phyloP scores from a whole-genome alignment of 805 yeast genomes.

The Candida quercuum region DNA sequence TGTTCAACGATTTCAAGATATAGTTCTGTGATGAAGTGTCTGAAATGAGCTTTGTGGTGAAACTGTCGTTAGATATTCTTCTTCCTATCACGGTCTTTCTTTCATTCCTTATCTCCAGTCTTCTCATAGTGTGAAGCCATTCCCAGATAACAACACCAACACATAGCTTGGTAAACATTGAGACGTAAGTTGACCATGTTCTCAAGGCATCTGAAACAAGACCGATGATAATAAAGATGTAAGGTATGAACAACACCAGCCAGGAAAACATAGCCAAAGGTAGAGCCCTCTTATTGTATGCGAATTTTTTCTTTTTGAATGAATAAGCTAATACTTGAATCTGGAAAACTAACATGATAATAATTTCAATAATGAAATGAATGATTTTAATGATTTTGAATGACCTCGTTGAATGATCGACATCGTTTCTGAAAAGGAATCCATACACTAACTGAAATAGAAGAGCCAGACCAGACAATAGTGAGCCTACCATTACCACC shows the following conservation, averaged over 20 bases:
- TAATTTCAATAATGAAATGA: slow-evolving; percentile 25
- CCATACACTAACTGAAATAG: slow-evolving; percentile 20
- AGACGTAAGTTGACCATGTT: slow-evolving; percentile 44
- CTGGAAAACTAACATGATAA: slow-evolving; percentile 26
- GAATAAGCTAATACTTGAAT: slow-evolving; percentile 33
- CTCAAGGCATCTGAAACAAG: slow-evolving; percentile 33
- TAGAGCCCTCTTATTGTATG: slow-evolving; percentile 41
- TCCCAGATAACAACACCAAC: slow-evolving; percentile 58
- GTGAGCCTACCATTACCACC: slow-evolving; percentile 27
- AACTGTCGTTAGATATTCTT: slow-evolving; percentile 43
- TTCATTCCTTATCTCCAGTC: slow-evolving; percentile 45
- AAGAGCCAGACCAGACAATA: slow-evolving; percentile 26
- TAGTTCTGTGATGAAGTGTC: slow-evolving; percentile 6
- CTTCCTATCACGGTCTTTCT: slow-evolving; percentile 59
- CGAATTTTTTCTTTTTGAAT: slow-evolving; percentile 33
- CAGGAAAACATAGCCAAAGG: slow-evolving; percentile 44
- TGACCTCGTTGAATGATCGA: not conserved
- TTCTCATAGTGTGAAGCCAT: slow-evolving; percentile 53
- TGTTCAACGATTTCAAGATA: slow-evolving; percentile 15
- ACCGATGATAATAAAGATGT: slow-evolving; percentile 32
- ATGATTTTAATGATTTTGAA: slow-evolving; percentile 22
- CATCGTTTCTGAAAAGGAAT: slow-evolving; percentile 8
- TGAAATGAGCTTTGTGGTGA: slow-evolving; percentile 11
- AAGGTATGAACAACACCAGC: slow-evolving; percentile 32
- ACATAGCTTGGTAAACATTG: slow-evolving; percentile 43